Percentiles rank a stretch among this genome's conserved stretches.
These are phyloP conservation scores for Oryza rufipogon DNA, from an alignment of 176 grass and related monocot genomes.

Conservation along the genomic window DNA sequence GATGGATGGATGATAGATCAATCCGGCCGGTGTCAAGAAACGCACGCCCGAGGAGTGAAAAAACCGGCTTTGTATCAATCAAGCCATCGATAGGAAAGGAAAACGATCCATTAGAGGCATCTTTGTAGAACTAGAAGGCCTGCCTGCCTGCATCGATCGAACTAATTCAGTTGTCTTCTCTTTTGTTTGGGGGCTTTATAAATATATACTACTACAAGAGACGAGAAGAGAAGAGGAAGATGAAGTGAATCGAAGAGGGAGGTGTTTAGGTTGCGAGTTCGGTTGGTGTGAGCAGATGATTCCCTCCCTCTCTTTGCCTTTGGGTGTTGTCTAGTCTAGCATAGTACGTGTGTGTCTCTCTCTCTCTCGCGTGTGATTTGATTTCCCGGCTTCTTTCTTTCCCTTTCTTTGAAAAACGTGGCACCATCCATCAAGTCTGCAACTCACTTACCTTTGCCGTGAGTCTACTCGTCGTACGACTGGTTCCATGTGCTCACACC, in stretches of 20 bases:
- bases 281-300: constrained; percentile 36
- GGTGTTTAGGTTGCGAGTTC: constrained; percentile 46
- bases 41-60: neutral
- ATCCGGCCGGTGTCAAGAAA: neutral
- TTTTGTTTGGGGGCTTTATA: constrained; percentile 1
- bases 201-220: neutral
- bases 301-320: neutral
- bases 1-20: neutral
- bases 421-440: too few relatives aligned
- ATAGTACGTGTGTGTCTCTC: too few relatives aligned
- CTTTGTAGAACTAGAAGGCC: neutral
- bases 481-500: too few relatives aligned
- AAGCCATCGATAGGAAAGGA: neutral
- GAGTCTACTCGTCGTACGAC: too few relatives aligned
- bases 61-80: neutral
- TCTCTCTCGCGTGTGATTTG: neutral
- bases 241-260: neutral
- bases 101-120: neutral
- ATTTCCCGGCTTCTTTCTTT: neutral
- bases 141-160: too few relatives aligned
- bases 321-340: too few relatives aligned
- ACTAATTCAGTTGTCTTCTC: neutral
- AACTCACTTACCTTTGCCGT: too few relatives aligned
- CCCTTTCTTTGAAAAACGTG: too few relatives aligned
- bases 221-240: too few relatives aligned